These are phyloP conservation scores for Lepraria neglecta DNA, from an alignment of 495 filamentous ascomycete genomes.

Conservation along the genomic window DNA sequence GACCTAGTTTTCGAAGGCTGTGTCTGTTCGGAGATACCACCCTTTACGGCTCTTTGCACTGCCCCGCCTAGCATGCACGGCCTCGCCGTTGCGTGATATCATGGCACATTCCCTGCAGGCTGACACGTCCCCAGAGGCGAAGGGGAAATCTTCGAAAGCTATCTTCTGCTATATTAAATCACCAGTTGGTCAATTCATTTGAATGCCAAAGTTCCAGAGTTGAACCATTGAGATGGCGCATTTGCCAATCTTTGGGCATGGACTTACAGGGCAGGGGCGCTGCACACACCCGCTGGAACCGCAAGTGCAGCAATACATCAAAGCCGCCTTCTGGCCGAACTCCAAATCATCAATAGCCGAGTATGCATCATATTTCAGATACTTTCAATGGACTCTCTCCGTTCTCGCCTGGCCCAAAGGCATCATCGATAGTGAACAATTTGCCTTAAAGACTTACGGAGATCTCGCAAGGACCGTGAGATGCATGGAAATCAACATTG, in stretches of 20 bases:
- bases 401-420: slow-evolving; percentile 11
- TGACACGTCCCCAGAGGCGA: too few species aligned
- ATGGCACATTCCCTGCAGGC: too few species aligned
- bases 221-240: not conserved
- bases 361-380: slow-evolving; percentile 15
- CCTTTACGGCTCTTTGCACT: too few species aligned
- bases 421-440: not conserved
- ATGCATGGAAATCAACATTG: not conserved
- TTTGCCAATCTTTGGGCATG: not conserved
- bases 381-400: slow-evolving; percentile 12
- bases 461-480: slow-evolving; percentile 2
- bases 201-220: too few species aligned
- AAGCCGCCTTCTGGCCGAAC: slow-evolving; percentile 7
- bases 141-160: too few species aligned
- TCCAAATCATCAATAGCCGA: slow-evolving; percentile 13
- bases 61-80: too few species aligned
- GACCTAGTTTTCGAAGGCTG: too few species aligned
- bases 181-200: too few species aligned
- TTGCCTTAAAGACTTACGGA: not conserved
- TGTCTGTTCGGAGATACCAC: too few species aligned
- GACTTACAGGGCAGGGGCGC: not conserved
- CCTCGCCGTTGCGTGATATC: too few species aligned
- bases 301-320: not conserved
- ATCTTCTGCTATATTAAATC: too few species aligned
- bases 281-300: not conserved